Conservation (phyloP, 805 yeast genomes). For the Saturnispora silvae region DNA sequence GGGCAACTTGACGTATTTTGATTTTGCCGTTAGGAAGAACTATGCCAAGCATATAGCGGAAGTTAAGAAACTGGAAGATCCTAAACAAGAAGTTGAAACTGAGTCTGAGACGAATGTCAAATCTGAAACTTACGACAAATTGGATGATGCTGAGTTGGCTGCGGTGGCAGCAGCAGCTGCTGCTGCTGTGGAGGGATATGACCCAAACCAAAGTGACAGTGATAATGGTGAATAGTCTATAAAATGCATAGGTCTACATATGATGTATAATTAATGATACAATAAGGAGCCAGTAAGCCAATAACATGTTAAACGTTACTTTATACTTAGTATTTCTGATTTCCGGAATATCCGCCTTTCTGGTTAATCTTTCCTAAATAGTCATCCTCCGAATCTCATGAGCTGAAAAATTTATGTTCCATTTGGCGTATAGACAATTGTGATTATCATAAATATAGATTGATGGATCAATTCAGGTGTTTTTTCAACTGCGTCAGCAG, state of each 20-base stretch:
- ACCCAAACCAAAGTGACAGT: no score
- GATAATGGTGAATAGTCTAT: neutral
- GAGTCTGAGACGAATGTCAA: slow-evolving; percentile 1
- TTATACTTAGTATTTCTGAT: neutral
- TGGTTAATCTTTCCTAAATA: no score
- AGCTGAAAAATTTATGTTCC: no score
- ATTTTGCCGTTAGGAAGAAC: slow-evolving; percentile 32
- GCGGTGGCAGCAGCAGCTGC: slow-evolving; percentile 27
- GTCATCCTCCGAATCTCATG: no score
- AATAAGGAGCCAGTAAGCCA: no score
- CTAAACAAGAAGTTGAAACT: slow-evolving; percentile 4
- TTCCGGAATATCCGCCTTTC: neutral
- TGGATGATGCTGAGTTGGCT: slow-evolving; percentile 21
- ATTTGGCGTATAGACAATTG: no score
- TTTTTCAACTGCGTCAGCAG: neutral
- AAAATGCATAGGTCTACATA: no score
- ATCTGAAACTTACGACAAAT: slow-evolving; percentile 5
- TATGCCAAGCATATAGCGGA: slow-evolving; percentile 25
- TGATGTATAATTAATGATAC: no score
- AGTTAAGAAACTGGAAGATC: slow-evolving; percentile 14
- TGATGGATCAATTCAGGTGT: neutral
- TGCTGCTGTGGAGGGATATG: slow-evolving; percentile 14
- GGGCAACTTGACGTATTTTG: slow-evolving; percentile 31
- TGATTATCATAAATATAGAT: no score
- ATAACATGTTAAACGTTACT: no score